Percentiles rank a stretch among this genome's conserved stretches.
Conservation (phyloP, 2,329 filamentous ascomycete species). For the Nannizziopsis arthrosporioides region DNA sequence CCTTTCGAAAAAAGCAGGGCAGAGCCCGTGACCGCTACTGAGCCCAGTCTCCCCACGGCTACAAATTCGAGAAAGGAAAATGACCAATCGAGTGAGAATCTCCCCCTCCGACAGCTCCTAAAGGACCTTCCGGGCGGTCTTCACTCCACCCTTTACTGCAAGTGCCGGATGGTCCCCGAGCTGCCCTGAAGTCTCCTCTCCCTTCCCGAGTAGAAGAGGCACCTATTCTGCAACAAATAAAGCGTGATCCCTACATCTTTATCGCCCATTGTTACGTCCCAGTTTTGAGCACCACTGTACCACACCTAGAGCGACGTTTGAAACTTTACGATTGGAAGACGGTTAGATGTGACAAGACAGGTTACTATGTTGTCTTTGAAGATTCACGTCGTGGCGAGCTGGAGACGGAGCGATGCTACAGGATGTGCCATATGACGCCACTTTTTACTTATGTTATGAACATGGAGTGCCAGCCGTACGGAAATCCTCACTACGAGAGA, state of each 20-base stretch:
- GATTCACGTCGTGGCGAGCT: constrained; percentile 63
- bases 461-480: constrained; percentile 69
- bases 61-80: constrained; percentile 3
- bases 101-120: constrained; percentile 74
- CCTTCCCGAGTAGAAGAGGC: constrained; percentile 52
- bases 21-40: constrained; percentile 18
- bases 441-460: constrained; percentile 89
- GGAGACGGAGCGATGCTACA: constrained; percentile 70
- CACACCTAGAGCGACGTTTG: constrained; percentile 79
- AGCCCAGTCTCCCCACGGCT: not conserved
- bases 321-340: constrained; percentile 72
- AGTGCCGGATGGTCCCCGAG: constrained; percentile 25
- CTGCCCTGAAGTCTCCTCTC: constrained; percentile 23
- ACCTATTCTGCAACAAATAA: constrained; percentile 56
- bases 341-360: constrained; percentile 69
- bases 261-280: constrained; percentile 79
- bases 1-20: constrained; percentile 19
- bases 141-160: constrained; percentile 19
- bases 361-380: constrained; percentile 87
- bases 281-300: constrained; percentile 70
- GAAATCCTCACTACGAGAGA: constrained; percentile 51
- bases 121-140: constrained; percentile 59
- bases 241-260: constrained; percentile 78
- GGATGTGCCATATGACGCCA: constrained; percentile 63
- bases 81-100: constrained; percentile 19